Percentiles rank a stretch among this genome's conserved stretches.
These are phyloP conservation scores for Fraxinus xanthoxyloides DNA, from an alignment of 305 asterid species.

Conservation along the genomic window DNA sequence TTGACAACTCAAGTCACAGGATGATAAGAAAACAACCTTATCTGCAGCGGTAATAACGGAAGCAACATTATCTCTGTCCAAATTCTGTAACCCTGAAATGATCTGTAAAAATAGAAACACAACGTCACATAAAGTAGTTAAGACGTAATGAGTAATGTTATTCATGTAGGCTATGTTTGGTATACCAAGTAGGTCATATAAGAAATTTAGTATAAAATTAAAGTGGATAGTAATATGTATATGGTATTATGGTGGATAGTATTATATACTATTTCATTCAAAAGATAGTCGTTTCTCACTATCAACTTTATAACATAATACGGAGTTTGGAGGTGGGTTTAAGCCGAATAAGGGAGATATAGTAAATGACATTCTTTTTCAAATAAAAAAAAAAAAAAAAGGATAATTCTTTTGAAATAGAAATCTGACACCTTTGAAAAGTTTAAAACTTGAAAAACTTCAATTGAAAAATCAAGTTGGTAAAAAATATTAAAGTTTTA, in stretches of 20 bases:
- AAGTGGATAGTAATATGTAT: neutral
- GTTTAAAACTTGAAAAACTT: no score
- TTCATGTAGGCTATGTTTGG: neutral
- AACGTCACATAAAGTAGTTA: neutral
- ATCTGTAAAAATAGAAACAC: slow-evolving; percentile 42
- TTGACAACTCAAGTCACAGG: neutral
- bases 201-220: neutral
- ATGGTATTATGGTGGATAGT: neutral
- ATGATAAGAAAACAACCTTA: slow-evolving; percentile 44
- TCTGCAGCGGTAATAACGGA: slow-evolving; percentile 92
- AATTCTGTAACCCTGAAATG: slow-evolving; percentile 77
- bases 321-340: neutral
- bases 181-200: neutral
- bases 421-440: no score
- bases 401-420: no score
- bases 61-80: slow-evolving; percentile 74
- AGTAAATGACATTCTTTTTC: neutral
- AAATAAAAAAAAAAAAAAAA: neutral
- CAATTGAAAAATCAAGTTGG: no score
- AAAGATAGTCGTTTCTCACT: neutral
- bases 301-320: neutral
- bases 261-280: neutral
- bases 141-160: neutral
- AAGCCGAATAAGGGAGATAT: neutral
- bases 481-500: no score